Evolutionary conservation across 2,329 filamentous ascomycete genomes (phyloP).

Genomic region (Epichloe bromicola): DNA sequence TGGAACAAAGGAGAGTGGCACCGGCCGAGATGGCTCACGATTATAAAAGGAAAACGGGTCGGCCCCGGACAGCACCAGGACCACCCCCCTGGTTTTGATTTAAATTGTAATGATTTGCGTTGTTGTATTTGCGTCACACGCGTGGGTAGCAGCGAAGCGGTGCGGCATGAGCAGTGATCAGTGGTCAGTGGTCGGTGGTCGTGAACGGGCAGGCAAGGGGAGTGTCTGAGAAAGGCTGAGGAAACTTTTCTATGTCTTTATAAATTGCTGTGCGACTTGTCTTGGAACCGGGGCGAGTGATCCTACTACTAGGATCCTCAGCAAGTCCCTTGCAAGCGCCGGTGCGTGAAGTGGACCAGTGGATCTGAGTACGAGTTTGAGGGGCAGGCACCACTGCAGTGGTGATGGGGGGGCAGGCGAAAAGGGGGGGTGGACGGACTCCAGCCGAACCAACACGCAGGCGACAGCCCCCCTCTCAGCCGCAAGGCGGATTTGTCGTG

Average conservation of each 20-base stretch:
- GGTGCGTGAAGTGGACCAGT: background rate
- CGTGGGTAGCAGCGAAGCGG: background rate
- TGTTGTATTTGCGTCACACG: background rate
- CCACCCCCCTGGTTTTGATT: background rate
- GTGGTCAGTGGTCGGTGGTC: background rate
- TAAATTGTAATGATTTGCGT: background rate
- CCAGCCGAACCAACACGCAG: too few species aligned
- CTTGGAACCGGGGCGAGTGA: too few species aligned
- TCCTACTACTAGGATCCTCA: too few species aligned
- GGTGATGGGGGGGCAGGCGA: too few species aligned
- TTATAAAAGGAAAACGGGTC: slow-evolving; percentile 1
- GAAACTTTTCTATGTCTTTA: too few species aligned
- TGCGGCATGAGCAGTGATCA: background rate
- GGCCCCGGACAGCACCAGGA: slow-evolving; percentile 1
- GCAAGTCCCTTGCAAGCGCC: background rate
- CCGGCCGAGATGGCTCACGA: slow-evolving; percentile 1
- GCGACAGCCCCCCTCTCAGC: too few species aligned
- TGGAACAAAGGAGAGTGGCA: background rate
- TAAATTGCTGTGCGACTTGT: too few species aligned
- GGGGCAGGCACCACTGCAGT: too few species aligned
- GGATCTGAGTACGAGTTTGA: background rate
- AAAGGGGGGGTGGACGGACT: too few species aligned
- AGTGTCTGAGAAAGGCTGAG: background rate
- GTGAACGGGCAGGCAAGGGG: background rate
- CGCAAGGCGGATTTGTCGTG: too few species aligned